Percentiles rank a stretch among this genome's conserved stretches.
Conservation (phyloP, 164 flowering plant genomes). For the Magnolia sinica region DNA sequence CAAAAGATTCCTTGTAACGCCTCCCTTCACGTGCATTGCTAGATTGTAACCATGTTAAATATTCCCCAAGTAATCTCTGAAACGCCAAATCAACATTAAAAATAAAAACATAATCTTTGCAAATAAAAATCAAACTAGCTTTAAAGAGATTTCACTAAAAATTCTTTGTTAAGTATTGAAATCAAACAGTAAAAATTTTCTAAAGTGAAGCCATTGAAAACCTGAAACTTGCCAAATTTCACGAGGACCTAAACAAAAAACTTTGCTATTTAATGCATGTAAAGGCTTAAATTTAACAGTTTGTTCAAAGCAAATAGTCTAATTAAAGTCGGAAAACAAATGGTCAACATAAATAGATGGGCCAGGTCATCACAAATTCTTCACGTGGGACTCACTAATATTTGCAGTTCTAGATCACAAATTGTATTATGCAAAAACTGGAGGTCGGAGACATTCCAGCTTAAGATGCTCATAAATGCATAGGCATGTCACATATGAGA, state of each 20-base stretch:
- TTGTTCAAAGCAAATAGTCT: not conserved
- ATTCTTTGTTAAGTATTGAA: not conserved
- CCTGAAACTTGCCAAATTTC: not conserved
- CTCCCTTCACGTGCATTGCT: slow-evolving; percentile 56
- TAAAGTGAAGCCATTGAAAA: not conserved
- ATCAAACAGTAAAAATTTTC: not conserved
- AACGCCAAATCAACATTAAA: slow-evolving; percentile 14
- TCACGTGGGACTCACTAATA: too few relatives aligned
- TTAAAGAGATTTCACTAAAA: too few relatives aligned
- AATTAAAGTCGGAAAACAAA: too few relatives aligned
- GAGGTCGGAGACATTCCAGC: too few relatives aligned
- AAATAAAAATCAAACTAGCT: too few relatives aligned
- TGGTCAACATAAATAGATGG: too few relatives aligned
- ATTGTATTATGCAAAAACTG: too few relatives aligned
- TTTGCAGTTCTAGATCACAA: too few relatives aligned
- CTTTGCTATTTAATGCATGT: not conserved
- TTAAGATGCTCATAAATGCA: too few relatives aligned
- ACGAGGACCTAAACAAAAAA: not conserved
- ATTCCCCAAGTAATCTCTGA: slow-evolving; percentile 70
- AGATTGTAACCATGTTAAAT: slow-evolving; percentile 63
- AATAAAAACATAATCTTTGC: not conserved
- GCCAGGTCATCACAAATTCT: too few relatives aligned
- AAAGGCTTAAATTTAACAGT: not conserved
- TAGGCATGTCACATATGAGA: too few relatives aligned
- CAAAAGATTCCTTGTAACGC: slow-evolving; percentile 55